These are phyloP conservation scores for Podaxis carcinomalis DNA, from an alignment of 768 basidiomycete species.

Conservation along the genomic window DNA sequence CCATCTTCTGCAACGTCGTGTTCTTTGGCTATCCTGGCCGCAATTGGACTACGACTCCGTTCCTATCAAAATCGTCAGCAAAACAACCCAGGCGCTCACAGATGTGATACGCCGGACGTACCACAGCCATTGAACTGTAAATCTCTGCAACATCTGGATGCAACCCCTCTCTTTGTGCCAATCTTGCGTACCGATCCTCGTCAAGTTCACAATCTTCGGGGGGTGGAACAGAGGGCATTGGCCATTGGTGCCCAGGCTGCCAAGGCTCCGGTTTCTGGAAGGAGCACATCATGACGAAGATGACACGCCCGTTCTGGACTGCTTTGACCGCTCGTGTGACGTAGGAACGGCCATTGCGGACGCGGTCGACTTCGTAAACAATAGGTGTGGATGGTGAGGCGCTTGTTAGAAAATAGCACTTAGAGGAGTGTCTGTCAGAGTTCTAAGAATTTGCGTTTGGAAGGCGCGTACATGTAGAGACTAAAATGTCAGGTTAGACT, in stretches of 20 bases:
- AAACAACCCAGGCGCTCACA: not conserved
- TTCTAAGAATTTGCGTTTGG: not conserved
- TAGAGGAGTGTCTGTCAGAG: not conserved
- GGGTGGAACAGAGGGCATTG: constrained; percentile 54
- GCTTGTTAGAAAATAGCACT: constrained; percentile 82
- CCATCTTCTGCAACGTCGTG: constrained; percentile 42
- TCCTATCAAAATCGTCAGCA: constrained; percentile 40
- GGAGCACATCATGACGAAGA: constrained; percentile 69
- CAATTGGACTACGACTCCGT: constrained; percentile 63
- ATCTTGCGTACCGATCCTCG: constrained; percentile 33
- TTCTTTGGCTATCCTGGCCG: constrained; percentile 50
- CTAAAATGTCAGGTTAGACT: constrained; percentile 26
- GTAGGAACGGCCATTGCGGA: constrained; percentile 75
- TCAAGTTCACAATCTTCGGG: constrained; percentile 66
- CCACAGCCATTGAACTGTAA: constrained; percentile 26
- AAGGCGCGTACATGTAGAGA: constrained; percentile 59
- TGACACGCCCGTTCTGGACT: constrained; percentile 42
- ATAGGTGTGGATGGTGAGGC: constrained; percentile 72
- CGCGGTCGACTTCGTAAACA: constrained; percentile 71
- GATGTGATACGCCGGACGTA: constrained; percentile 13
- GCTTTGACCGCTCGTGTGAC: constrained; percentile 63
- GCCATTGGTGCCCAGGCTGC: constrained; percentile 67
- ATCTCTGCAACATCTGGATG: constrained; percentile 30
- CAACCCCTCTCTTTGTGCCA: constrained; percentile 29
- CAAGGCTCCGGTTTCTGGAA: constrained; percentile 78